Evolutionary conservation across 352 stramenopile species (phyloP).

Genomic region (Blastocystis sp.): DNA sequence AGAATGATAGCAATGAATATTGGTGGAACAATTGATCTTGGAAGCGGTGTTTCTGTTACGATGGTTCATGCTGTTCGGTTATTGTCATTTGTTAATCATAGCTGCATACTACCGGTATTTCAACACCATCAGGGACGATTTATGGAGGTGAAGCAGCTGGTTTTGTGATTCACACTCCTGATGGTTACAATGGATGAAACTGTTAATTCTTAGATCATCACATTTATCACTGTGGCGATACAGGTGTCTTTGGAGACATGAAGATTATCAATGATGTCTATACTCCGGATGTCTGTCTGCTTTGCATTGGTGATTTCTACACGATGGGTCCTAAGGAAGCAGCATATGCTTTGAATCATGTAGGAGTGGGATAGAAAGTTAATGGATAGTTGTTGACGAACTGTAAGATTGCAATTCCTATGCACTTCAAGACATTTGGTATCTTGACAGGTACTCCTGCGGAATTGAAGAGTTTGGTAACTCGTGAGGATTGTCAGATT

Average conservation of each 20-base stretch:
- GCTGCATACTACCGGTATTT: conserved; percentile 45
- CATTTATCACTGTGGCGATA: conserved; percentile 62
- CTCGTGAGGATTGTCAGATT: conserved; percentile 50
- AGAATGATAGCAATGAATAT: conserved; percentile 57
- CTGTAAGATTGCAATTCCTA: conserved; percentile 30
- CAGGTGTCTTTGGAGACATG: conserved; percentile 59
- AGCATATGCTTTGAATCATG: conserved; percentile 55
- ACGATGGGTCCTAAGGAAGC: conserved; percentile 57
- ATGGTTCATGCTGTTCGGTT: conserved; percentile 52
- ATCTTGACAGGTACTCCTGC: conserved; percentile 36
- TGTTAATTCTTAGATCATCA: conserved; percentile 48
- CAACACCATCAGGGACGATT: neutral
- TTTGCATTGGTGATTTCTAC: conserved; percentile 60
- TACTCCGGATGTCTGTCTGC: conserved; percentile 32
- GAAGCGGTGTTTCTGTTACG: conserved; percentile 36
- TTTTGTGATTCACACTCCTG: conserved; percentile 55
- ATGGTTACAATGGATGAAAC: neutral
- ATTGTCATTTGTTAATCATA: neutral
- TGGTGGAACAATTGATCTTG: conserved; percentile 27
- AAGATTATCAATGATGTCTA: conserved; percentile 61
- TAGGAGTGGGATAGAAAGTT: neutral
- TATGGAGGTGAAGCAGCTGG: conserved; percentile 55
- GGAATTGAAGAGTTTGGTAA: conserved; percentile 17
- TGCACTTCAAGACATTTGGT: conserved; percentile 61
- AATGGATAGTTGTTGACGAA: conserved; percentile 25